phyloP scores from a whole-genome alignment of 371 early-diverging fungal species.

The Aphelidium insulamus region DNA sequence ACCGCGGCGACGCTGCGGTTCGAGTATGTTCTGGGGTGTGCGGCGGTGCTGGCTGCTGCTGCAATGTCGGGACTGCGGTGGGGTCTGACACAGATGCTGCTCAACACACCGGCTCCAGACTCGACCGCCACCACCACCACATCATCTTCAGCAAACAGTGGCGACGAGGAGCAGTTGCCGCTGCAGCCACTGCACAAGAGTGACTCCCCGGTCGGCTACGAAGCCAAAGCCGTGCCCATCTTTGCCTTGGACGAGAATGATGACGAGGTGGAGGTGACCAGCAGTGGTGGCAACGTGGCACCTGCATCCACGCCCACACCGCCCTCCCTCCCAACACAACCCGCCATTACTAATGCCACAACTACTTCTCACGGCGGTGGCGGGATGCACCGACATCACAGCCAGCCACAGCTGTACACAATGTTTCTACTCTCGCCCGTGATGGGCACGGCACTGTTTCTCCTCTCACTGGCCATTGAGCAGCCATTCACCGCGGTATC shows the following conservation, averaged over 20 bases:
- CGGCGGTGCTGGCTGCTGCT: slow-evolving; percentile 47
- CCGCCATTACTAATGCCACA: slow-evolving; percentile 1
- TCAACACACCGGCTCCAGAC: slow-evolving; percentile 8
- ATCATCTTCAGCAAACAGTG: background rate
- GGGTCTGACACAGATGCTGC: slow-evolving; percentile 61
- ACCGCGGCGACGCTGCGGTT: too few species aligned
- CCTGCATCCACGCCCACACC: too few species aligned
- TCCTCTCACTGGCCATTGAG: slow-evolving; percentile 36
- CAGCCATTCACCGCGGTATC: slow-evolving; percentile 25
- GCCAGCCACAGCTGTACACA: slow-evolving; percentile 65
- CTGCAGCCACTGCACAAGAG: too few species aligned
- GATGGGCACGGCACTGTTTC: slow-evolving; percentile 34
- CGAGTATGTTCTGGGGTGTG: too few species aligned
- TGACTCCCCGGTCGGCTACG: background rate
- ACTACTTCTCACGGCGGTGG: background rate
- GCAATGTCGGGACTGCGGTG: slow-evolving; percentile 55
- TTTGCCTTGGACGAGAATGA: too few species aligned
- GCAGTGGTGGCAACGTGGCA: too few species aligned
- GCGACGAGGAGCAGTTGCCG: too few species aligned
- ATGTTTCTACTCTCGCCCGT: slow-evolving; percentile 49
- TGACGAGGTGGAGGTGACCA: slow-evolving; percentile 8
- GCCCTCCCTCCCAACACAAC: background rate
- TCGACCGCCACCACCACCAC: background rate
- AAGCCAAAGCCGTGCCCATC: background rate
- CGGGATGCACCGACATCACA: slow-evolving; percentile 19